Evolutionary conservation across 306 rosid genomes (phyloP).

Genomic region (Prosopis cineraria): DNA sequence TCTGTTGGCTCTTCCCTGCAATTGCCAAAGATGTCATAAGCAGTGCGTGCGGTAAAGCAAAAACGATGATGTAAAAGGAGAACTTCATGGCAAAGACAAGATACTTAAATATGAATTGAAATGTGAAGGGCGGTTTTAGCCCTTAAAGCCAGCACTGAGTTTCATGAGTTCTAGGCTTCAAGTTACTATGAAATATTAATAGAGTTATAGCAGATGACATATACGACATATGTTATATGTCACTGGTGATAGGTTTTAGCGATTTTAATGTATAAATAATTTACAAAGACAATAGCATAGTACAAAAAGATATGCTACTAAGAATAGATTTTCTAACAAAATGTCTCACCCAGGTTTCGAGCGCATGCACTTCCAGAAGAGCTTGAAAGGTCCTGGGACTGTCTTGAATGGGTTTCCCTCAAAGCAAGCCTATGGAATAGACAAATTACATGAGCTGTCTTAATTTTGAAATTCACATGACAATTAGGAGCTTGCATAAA

Average conservation of each 20-base stretch:
- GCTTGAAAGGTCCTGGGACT: slow-evolving; percentile 97
- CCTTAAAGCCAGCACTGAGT: background rate
- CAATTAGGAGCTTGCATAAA: slow-evolving; percentile 15
- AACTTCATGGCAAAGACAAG: background rate
- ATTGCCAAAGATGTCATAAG: slow-evolving; percentile 1
- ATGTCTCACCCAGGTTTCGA: slow-evolving; percentile 62
- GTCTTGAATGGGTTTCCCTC: slow-evolving; percentile 98
- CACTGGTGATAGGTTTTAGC: background rate
- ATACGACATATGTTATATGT: background rate
- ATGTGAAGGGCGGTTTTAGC: background rate
- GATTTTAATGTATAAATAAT: background rate
- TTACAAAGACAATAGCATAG: background rate
- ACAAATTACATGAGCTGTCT: background rate
- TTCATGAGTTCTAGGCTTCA: background rate
- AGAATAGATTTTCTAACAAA: background rate
- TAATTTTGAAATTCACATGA: background rate
- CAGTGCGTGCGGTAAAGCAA: background rate
- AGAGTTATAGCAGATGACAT: background rate
- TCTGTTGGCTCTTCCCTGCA: slow-evolving; percentile 66
- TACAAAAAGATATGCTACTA: background rate
- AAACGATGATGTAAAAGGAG: background rate
- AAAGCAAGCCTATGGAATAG: slow-evolving; percentile 73
- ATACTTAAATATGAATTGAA: background rate
- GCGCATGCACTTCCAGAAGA: slow-evolving; percentile 96
- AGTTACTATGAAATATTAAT: background rate